Evolutionary conservation across 2,329 filamentous ascomycete species (phyloP).

Genomic region (Rutstroemia sp.): DNA sequence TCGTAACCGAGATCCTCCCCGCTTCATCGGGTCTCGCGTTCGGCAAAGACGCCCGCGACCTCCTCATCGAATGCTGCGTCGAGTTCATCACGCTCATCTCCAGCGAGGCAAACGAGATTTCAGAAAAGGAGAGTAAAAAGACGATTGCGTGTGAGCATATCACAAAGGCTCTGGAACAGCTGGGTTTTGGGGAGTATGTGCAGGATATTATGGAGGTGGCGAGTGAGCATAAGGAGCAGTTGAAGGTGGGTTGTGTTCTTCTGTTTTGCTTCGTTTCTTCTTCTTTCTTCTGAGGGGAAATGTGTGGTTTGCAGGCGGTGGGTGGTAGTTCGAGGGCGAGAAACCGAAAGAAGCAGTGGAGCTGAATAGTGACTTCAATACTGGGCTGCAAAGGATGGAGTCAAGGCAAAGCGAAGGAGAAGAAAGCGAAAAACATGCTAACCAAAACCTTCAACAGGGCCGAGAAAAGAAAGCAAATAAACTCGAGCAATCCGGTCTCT

Average conservation of each 20-base stretch:
- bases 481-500: conserved; percentile 88
- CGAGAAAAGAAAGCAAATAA: conserved; percentile 97
- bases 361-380: neutral
- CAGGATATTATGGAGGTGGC: conserved; percentile 80
- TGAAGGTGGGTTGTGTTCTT: conserved; percentile 58
- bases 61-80: conserved; percentile 96
- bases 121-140: conserved; percentile 98
- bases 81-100: conserved; percentile 98
- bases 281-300: no score
- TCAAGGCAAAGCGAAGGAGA: neutral
- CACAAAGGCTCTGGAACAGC: conserved; percentile 83
- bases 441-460: conserved; percentile 44
- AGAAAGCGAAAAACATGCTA: conserved; percentile 3
- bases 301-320: no score
- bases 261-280: neutral
- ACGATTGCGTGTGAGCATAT: conserved; percentile 98
- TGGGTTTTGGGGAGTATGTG: conserved; percentile 91
- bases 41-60: conserved; percentile 88
- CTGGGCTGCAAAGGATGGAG: neutral
- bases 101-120: conserved; percentile 98
- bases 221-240: conserved; percentile 82
- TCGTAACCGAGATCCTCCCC: conserved; percentile 88
- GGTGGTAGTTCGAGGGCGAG: neutral
- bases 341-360: neutral
- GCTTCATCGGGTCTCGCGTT: conserved; percentile 73